Evolutionary conservation across 1,284 basidiomycete genomes (phyloP).

Genomic region (Moesziomyces sp.): DNA sequence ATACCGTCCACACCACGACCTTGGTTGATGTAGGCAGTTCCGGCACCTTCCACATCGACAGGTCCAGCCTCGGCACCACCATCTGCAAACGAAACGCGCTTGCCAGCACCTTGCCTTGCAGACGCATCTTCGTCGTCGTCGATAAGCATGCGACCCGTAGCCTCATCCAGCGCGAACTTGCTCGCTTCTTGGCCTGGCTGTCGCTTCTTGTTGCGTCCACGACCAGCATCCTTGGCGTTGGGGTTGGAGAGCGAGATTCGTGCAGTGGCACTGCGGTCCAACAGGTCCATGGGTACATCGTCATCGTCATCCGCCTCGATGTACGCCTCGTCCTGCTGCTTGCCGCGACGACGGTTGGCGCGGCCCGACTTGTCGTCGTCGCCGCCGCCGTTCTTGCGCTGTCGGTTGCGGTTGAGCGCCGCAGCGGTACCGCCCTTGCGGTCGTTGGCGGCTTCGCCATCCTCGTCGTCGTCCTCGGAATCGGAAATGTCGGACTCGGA

Average conservation of each 20-base stretch:
- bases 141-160: slow-evolving; percentile 89
- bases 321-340: slow-evolving; percentile 69
- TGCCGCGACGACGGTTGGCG: slow-evolving; percentile 33
- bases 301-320: slow-evolving; percentile 80
- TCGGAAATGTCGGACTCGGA: slow-evolving; percentile 61
- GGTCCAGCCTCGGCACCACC: slow-evolving; percentile 70
- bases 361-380: slow-evolving; percentile 18
- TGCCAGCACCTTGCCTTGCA: slow-evolving; percentile 17
- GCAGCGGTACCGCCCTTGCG: slow-evolving; percentile 40
- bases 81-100: slow-evolving; percentile 63
- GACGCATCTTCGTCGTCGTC: slow-evolving; percentile 69
- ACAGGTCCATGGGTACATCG: slow-evolving; percentile 93
- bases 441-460: slow-evolving; percentile 23
- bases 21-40: slow-evolving; percentile 80
- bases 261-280: slow-evolving; percentile 74
- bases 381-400: slow-evolving; percentile 38
- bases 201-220: slow-evolving; percentile 35
- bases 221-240: slow-evolving; percentile 26
- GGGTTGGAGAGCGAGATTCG: slow-evolving; percentile 39
- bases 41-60: slow-evolving; percentile 73
- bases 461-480: slow-evolving; percentile 49
- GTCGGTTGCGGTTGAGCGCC: slow-evolving; percentile 31
- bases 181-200: slow-evolving; percentile 83
- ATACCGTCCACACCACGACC: slow-evolving; percentile 88
- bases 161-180: slow-evolving; percentile 86